These are phyloP conservation scores for Lachnellula cervina DNA, from an alignment of 2,329 filamentous ascomycete genomes.

Conservation along the genomic window DNA sequence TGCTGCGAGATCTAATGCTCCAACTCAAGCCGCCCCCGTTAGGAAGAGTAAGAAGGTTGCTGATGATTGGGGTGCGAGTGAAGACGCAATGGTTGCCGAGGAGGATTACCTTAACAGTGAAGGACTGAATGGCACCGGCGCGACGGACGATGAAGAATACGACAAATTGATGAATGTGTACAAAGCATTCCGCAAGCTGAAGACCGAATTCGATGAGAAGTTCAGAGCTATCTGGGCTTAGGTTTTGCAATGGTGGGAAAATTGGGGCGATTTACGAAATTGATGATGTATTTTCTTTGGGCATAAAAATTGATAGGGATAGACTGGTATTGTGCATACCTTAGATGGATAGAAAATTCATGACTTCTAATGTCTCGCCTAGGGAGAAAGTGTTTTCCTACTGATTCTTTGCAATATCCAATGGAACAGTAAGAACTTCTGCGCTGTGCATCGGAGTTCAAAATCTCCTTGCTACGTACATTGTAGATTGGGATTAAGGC, in stretches of 20 bases:
- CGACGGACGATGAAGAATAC: conserved; percentile 35
- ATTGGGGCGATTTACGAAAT: not conserved
- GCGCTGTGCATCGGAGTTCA: too few relatives aligned
- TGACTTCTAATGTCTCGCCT: too few relatives aligned
- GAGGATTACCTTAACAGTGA: conserved; percentile 30
- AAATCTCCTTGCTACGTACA: too few relatives aligned
- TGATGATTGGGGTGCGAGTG: conserved; percentile 46
- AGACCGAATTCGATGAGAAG: conserved; percentile 58
- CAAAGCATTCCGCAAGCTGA: conserved; percentile 52
- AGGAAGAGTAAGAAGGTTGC: conserved; percentile 35
- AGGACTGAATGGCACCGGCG: conserved; percentile 30
- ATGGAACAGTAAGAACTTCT: too few relatives aligned
- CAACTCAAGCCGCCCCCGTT: conserved; percentile 7
- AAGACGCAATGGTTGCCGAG: conserved; percentile 35
- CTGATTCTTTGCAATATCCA: too few relatives aligned
- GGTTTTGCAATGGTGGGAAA: not conserved
- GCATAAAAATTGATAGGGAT: not conserved
- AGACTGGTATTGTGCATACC: not conserved
- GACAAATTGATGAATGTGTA: conserved; percentile 51
- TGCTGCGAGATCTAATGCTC: not conserved
- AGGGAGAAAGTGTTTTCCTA: too few relatives aligned
- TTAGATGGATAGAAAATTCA: too few relatives aligned
- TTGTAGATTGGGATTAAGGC: too few relatives aligned
- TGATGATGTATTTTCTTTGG: not conserved
- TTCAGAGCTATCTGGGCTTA: conserved; percentile 39